phyloP scores from a whole-genome alignment of 2,329 filamentous ascomycete species.

The Botryosphaeria agaves region DNA sequence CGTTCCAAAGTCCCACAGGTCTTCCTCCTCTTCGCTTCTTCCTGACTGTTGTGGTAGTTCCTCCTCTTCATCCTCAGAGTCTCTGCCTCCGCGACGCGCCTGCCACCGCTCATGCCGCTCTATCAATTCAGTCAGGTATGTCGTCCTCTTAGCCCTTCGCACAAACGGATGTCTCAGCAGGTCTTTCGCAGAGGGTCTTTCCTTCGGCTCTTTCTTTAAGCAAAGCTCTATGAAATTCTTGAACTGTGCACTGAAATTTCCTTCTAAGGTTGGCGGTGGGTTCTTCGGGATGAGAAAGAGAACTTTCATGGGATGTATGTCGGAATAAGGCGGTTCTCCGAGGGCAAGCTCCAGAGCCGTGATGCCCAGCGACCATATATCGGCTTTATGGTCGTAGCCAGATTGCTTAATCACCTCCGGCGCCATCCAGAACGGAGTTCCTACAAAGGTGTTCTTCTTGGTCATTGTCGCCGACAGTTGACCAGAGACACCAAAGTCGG shows the following conservation, averaged over 20 bases:
- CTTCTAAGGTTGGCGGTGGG: constrained; percentile 54
- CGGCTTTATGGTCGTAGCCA: constrained; percentile 92
- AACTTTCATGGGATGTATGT: constrained; percentile 98
- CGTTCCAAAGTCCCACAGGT: constrained; percentile 97
- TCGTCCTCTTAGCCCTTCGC: constrained; percentile 80
- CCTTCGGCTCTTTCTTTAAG: constrained; percentile 73
- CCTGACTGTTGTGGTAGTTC: constrained; percentile 21
- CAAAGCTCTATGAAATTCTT: constrained; percentile 44
- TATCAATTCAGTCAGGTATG: constrained; percentile 91
- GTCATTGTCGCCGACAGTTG: constrained; percentile 97
- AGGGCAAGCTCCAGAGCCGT: constrained; percentile 83
- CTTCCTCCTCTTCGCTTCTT: constrained; percentile 48
- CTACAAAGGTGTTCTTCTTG: constrained; percentile 98
- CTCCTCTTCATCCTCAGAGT: constrained; percentile 42
- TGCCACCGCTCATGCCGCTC: constrained; percentile 80
- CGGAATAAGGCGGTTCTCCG: constrained; percentile 84
- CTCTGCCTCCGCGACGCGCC: constrained; percentile 54
- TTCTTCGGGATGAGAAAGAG: constrained; percentile 95
- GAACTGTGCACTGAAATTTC: constrained; percentile 29
- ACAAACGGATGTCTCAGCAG: constrained; percentile 83
- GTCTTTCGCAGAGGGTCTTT: constrained; percentile 73
- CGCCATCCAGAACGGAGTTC: constrained; percentile 98
- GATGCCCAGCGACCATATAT: constrained; percentile 94
- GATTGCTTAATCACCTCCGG: constrained; percentile 98
- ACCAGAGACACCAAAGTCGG: constrained; percentile 92